These are phyloP conservation scores for Geoglossum glabrum DNA, from an alignment of 495 filamentous ascomycete genomes.

Conservation along the genomic window DNA sequence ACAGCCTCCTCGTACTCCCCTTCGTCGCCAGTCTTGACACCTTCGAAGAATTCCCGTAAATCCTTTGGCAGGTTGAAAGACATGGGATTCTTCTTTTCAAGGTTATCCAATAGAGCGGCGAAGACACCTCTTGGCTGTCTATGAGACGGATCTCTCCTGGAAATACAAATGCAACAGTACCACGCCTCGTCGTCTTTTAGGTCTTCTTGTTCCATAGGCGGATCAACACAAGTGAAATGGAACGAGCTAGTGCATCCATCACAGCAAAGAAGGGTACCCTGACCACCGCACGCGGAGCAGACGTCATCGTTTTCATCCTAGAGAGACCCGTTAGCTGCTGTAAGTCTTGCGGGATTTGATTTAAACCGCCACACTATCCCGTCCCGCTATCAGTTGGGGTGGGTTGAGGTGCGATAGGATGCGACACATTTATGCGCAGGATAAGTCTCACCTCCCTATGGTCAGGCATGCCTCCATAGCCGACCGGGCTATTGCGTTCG, in stretches of 20 bases:
- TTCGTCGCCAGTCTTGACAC: conserved; percentile 47
- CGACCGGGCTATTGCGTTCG: conserved; percentile 17
- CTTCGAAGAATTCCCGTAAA: conserved; percentile 52
- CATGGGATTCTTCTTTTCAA: conserved; percentile 43
- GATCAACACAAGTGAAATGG: conserved; percentile 70
- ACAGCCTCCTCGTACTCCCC: conserved; percentile 58
- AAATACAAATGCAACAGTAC: conserved; percentile 60
- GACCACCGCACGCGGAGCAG: conserved; percentile 62
- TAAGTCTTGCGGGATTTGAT: background rate
- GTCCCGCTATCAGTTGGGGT: background rate
- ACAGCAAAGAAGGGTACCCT: conserved; percentile 76
- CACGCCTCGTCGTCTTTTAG: conserved; percentile 52
- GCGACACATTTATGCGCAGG: background rate
- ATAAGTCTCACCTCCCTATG: conserved; percentile 21
- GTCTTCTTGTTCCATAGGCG: conserved; percentile 42
- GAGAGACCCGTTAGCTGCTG: background rate
- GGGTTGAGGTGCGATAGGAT: background rate
- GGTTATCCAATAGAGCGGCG: conserved; percentile 31
- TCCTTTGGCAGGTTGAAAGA: conserved; percentile 51
- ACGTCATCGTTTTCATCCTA: conserved; percentile 71
- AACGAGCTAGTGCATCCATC: conserved; percentile 75
- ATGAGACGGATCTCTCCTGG: conserved; percentile 18
- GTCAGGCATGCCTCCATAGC: conserved; percentile 15
- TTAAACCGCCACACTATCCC: background rate
- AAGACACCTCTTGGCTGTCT: conserved; percentile 31